Conservation (phyloP, 2,329 filamentous ascomycete genomes). For the Apiospora marii region DNA sequence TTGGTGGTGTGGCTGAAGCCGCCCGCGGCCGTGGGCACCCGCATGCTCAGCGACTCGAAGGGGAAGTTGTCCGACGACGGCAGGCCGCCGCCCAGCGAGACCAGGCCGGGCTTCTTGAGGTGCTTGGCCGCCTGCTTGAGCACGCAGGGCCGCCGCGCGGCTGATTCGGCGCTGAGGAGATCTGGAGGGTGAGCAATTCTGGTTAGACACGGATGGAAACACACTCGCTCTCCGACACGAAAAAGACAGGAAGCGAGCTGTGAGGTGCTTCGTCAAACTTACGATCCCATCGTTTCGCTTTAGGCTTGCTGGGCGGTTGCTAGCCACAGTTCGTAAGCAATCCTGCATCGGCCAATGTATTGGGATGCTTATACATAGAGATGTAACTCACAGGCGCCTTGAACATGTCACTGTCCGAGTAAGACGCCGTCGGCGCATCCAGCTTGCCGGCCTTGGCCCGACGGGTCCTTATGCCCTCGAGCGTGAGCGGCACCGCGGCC, state of each 20-base stretch:
- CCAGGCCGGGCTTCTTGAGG: slow-evolving; percentile 82
- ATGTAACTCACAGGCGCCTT: slow-evolving; percentile 66
- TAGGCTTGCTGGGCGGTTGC: slow-evolving; percentile 69
- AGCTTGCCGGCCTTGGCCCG: slow-evolving; percentile 77
- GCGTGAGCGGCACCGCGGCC: slow-evolving; percentile 54
- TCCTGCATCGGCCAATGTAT: background rate
- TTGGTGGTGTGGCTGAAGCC: slow-evolving; percentile 72
- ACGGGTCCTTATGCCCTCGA: slow-evolving; percentile 72
- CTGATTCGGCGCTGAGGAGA: slow-evolving; percentile 69
- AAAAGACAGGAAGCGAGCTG: background rate
- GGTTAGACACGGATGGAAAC: background rate
- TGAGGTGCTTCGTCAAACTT: slow-evolving; percentile 48
- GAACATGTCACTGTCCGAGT: slow-evolving; percentile 82
- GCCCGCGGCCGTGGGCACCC: slow-evolving; percentile 69
- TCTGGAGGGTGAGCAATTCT: slow-evolving; percentile 44
- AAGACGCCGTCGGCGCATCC: slow-evolving; percentile 78
- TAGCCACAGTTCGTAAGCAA: slow-evolving; percentile 26
- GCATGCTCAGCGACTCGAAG: slow-evolving; percentile 79
- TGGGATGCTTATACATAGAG: background rate
- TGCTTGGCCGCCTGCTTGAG: slow-evolving; percentile 84
- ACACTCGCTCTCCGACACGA: background rate
- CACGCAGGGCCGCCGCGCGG: slow-evolving; percentile 68
- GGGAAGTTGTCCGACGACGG: slow-evolving; percentile 93
- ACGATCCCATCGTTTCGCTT: slow-evolving; percentile 87
- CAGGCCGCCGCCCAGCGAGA: slow-evolving; percentile 91